phyloP scores from a whole-genome alignment of 2,329 filamentous ascomycete species.

The Helotiales sp. region DNA sequence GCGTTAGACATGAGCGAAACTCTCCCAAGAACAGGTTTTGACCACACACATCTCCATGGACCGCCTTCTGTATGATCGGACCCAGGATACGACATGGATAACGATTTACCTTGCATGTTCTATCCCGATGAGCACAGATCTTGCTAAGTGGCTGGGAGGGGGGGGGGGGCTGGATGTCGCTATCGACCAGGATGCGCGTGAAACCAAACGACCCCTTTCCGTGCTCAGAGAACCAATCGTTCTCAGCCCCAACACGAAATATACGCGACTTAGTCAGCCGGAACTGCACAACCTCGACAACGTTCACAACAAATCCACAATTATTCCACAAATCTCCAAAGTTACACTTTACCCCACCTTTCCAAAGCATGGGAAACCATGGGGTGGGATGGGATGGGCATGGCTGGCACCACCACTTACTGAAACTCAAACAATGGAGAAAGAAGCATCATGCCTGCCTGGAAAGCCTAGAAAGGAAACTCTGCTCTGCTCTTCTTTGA shows the following conservation, averaged over 20 bases:
- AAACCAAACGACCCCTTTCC: background rate
- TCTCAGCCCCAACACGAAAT: conserved; percentile 4
- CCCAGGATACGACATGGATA: conserved; percentile 16
- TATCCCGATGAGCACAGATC: conserved; percentile 24
- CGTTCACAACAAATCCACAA: background rate
- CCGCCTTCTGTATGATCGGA: conserved; percentile 20
- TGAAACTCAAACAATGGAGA: background rate
- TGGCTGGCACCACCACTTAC: background rate
- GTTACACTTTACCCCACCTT: background rate
- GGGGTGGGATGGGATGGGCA: too few relatives aligned
- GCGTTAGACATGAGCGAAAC: background rate
- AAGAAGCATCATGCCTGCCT: conserved; percentile 12
- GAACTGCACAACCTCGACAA: conserved; percentile 2
- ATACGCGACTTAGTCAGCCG: conserved; percentile 15
- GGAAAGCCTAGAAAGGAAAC: background rate
- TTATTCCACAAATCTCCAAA: background rate
- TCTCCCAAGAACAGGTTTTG: conserved; percentile 22
- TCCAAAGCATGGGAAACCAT: conserved; percentile 5
- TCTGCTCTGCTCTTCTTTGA: too few relatives aligned
- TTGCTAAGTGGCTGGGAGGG: conserved; percentile 5
- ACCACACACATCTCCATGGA: background rate
- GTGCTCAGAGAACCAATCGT: conserved; percentile 15
- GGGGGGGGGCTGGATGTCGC: conserved; percentile 6
- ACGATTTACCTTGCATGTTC: conserved; percentile 28
- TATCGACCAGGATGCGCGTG: conserved; percentile 14